Evolutionary conservation across 306 rosid genomes (phyloP), one percentile per base, ranked within the genome.

Genomic region (Gastrolobium bilobum): DNA sequence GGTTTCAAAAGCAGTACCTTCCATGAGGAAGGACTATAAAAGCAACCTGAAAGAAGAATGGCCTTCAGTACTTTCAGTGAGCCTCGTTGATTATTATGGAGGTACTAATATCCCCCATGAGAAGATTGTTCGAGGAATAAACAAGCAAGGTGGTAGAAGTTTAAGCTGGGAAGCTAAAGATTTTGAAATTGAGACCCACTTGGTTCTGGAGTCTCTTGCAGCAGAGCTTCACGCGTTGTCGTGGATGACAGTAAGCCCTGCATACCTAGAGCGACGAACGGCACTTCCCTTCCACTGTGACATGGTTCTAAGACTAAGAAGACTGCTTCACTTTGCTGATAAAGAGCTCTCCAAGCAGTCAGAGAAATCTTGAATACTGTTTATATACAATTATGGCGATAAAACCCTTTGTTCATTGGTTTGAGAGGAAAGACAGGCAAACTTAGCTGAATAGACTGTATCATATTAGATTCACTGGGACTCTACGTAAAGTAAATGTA

Each of bases 171-270:
- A 94, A 54, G 85, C 87, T 48, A 89, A 85, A 84, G 95, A 92
- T 81, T 91, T 88, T 44, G 97, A 94, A 81, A 77, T 57, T 40
- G 97, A 91, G 86, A 85, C 89, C 20, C 98, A 93, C 89, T 81
- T 93, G 81, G 87, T 95, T 75, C 90, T 95, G 10, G 98, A 93
- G 79, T 89, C 96, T 39, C 82, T 91, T 84, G 94, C 97, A 1
- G 98, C 98, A 48, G 99, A 92, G 89, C 97, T 95, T 71, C 99
- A 95, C 57, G 99, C 97, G 39, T 89, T 95, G 64, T 92, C 98
- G 10, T 95, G 99, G 98, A 91, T 95, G 98, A 95, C 98, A 0
- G 90, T 86, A 51, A 95, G 99, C 84, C 98, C 99, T 2, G 84
- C 97, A 67, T 94, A 91, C 92, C 68, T 91, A 60, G 99, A 91